Evolutionary conservation across 352 stramenopile species (phyloP).

Genomic region (Phytophthora parvispora): DNA sequence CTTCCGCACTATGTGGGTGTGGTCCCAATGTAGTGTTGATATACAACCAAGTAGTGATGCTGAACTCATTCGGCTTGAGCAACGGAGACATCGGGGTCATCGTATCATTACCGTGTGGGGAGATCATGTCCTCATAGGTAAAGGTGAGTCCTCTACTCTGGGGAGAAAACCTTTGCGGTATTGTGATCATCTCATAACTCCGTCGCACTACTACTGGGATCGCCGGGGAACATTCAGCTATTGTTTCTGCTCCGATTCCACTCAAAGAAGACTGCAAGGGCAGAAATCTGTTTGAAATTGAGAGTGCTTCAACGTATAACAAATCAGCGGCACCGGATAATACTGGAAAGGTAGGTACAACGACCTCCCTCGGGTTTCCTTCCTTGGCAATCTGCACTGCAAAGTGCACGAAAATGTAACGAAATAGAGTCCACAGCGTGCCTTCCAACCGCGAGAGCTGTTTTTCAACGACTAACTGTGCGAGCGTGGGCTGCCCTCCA

Average conservation of each 20-base stretch:
- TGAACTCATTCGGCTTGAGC: slow-evolving; percentile 85
- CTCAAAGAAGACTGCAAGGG: background rate
- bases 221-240: background rate
- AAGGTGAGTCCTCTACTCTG: slow-evolving; percentile 69
- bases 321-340: slow-evolving; percentile 27
- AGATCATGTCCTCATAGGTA: slow-evolving; percentile 65
- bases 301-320: slow-evolving; percentile 31
- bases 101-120: slow-evolving; percentile 3
- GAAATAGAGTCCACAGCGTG: slow-evolving; percentile 46
- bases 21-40: slow-evolving; percentile 42
- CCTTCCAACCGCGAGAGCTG: slow-evolving; percentile 29
- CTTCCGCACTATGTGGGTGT: background rate
- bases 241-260: background rate
- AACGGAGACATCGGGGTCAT: slow-evolving; percentile 59
- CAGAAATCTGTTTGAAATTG: slow-evolving; percentile 25
- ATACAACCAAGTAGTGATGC: slow-evolving; percentile 90
- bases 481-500: slow-evolving; percentile 2
- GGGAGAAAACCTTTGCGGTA: slow-evolving; percentile 63
- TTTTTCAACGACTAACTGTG: slow-evolving; percentile 12
- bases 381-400: slow-evolving; percentile 16
- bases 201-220: slow-evolving; percentile 32
- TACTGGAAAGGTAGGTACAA: slow-evolving; percentile 30
- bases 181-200: slow-evolving; percentile 82
- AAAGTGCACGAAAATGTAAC: slow-evolving; percentile 56
- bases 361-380: background rate